These are phyloP conservation scores for Suillus discolor DNA, from an alignment of 768 basidiomycete species.

Conservation along the genomic window DNA sequence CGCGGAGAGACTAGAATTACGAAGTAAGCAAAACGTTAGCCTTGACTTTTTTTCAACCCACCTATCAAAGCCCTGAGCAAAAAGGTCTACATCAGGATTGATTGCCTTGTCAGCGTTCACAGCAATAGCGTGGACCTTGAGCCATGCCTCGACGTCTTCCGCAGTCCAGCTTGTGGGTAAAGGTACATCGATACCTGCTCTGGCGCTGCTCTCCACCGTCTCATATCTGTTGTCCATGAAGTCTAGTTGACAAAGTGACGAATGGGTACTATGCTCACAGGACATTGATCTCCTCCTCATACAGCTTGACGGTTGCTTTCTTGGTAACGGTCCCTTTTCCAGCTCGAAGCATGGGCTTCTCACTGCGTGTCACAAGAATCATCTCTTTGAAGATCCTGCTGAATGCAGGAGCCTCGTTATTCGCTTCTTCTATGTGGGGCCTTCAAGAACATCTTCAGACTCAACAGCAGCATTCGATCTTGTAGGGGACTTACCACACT, in stretches of 20 bases:
- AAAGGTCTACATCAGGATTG: constrained; percentile 26
- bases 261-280: constrained; percentile 35
- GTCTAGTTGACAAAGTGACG: not conserved
- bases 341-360: constrained; percentile 46
- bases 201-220: constrained; percentile 30
- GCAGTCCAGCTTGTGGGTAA: constrained; percentile 29
- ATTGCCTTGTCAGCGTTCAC: constrained; percentile 14
- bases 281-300: constrained; percentile 47
- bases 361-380: constrained; percentile 46
- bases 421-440: constrained; percentile 47
- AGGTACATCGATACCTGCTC: constrained; percentile 19
- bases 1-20: constrained; percentile 26
- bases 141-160: constrained; percentile 26
- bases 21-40: not conserved
- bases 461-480: not conserved
- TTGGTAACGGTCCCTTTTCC: constrained; percentile 49
- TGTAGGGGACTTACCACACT: constrained; percentile 27
- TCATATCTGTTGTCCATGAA: constrained; percentile 31
- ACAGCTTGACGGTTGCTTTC: constrained; percentile 40
- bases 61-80: constrained; percentile 42
- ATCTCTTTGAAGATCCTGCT: constrained; percentile 54
- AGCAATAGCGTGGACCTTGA: constrained; percentile 25
- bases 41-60: constrained; percentile 10
- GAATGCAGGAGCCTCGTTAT: constrained; percentile 41
- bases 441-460: constrained; percentile 22